A percentile compares a stretch with the other conserved stretches of the same genome.
Evolutionary conservation across 306 rosid species (phyloP).

Genomic region (Pyrus pyrifolia): DNA sequence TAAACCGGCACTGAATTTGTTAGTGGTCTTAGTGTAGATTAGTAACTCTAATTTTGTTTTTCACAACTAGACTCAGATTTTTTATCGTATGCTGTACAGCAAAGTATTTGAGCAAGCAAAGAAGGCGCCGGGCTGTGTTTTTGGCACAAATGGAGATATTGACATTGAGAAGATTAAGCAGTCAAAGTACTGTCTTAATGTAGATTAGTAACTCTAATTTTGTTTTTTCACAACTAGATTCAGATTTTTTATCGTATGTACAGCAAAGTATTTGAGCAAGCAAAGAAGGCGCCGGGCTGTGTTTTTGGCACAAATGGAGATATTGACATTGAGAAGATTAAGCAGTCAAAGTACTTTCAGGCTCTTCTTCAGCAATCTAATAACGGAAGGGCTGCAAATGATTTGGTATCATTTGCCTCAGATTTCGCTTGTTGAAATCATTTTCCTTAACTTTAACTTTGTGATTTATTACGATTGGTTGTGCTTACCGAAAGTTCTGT

Average conservation of each 20-base stretch:
- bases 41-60: not conserved
- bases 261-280: conserved; percentile 86
- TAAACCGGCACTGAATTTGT: not conserved
- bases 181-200: conserved; percentile 41
- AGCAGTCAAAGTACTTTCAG: conserved; percentile 65
- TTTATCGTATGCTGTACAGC: conserved; percentile 28
- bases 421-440: not conserved
- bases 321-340: conserved; percentile 61
- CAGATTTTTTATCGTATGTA: conserved; percentile 4
- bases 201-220: not conserved
- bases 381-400: conserved; percentile 26
- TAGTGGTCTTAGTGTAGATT: not conserved
- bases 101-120: conserved; percentile 80
- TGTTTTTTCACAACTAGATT: not conserved
- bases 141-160: conserved; percentile 48
- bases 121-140: conserved; percentile 47
- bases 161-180: conserved; percentile 67
- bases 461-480: not conserved
- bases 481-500: not conserved
- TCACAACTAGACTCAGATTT: not conserved
- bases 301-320: conserved; percentile 52
- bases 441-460: not conserved
- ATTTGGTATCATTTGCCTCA: conserved; percentile 33
- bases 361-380: conserved; percentile 48
- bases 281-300: conserved; percentile 50